phyloP scores from a whole-genome alignment of 805 yeast species.

The Wickerhamiella kurtzmanii region DNA sequence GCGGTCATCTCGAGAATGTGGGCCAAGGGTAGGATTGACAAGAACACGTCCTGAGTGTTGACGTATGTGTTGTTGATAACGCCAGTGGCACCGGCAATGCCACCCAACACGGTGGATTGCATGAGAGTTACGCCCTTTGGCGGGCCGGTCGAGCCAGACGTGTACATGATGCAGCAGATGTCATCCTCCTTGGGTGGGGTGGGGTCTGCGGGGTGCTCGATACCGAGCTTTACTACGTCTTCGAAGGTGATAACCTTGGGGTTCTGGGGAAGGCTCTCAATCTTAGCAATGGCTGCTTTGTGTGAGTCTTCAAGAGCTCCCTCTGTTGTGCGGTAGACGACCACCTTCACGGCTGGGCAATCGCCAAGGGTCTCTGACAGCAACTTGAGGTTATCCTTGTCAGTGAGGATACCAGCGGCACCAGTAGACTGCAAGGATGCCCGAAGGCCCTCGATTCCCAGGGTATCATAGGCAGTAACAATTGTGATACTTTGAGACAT shows the following conservation, averaged over 20 bases:
- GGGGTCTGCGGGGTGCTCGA: slow-evolving; percentile 31
- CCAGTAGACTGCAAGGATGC: slow-evolving; percentile 77
- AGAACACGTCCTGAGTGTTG: slow-evolving; percentile 49
- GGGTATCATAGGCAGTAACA: slow-evolving; percentile 68
- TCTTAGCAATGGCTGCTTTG: slow-evolving; percentile 37
- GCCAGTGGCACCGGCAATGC: slow-evolving; percentile 68
- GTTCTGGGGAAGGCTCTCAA: slow-evolving; percentile 53
- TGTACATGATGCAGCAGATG: slow-evolving; percentile 67
- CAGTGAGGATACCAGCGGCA: slow-evolving; percentile 69
- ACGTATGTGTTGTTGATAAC: slow-evolving; percentile 43
- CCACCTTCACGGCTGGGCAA: slow-evolving; percentile 46
- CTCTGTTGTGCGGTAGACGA: slow-evolving; percentile 51
- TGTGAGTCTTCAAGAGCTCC: slow-evolving; percentile 42
- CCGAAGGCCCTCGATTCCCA: slow-evolving; percentile 34
- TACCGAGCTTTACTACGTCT: slow-evolving; percentile 56
- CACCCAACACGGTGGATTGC: slow-evolving; percentile 62
- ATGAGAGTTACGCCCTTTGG: slow-evolving; percentile 73
- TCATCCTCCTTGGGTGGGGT: slow-evolving; percentile 43
- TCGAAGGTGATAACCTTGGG: slow-evolving; percentile 49
- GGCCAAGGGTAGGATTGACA: slow-evolving; percentile 88
- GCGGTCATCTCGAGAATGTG: slow-evolving; percentile 89
- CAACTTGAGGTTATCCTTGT: slow-evolving; percentile 53
- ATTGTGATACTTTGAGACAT: slow-evolving; percentile 68
- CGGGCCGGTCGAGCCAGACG: slow-evolving; percentile 75
- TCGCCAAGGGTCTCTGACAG: slow-evolving; percentile 56